phyloP scores from a whole-genome alignment of 2,329 filamentous ascomycete species.

The Epichloe bromicola region DNA sequence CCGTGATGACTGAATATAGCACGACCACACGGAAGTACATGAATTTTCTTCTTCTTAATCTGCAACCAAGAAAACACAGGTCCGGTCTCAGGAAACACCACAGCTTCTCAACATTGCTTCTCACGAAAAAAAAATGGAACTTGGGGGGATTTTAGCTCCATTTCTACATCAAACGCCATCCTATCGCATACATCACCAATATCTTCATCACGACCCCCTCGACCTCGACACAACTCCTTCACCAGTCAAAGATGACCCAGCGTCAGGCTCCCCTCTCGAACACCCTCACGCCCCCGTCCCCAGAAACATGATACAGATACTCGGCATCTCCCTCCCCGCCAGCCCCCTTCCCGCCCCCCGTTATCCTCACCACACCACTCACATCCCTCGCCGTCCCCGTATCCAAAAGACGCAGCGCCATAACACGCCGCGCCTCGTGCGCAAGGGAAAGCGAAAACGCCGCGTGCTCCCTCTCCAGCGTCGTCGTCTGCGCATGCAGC shows the following conservation, averaged over 20 bases:
- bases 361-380: slow-evolving; percentile 73
- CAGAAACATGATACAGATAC: slow-evolving; percentile 66
- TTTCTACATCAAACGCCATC: too few species aligned
- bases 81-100: too few species aligned
- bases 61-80: too few species aligned
- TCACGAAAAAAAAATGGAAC: too few species aligned
- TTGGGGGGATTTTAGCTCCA: too few species aligned
- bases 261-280: slow-evolving; percentile 58
- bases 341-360: slow-evolving; percentile 36
- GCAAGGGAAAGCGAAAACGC: slow-evolving; percentile 58
- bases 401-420: slow-evolving; percentile 65
- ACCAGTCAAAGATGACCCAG: background rate
- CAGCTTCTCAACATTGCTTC: too few species aligned
- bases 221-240: too few species aligned
- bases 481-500: slow-evolving; percentile 45
- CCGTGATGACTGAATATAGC: too few species aligned
- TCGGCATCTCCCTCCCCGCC: slow-evolving; percentile 41
- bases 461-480: slow-evolving; percentile 57
- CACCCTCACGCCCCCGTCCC: slow-evolving; percentile 67
- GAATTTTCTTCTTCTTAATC: too few species aligned
- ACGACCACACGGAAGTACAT: too few species aligned
- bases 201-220: too few species aligned
- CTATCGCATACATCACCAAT: too few species aligned
- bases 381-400: slow-evolving; percentile 85
- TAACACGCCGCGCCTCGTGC: slow-evolving; percentile 60